Conservation (phyloP, 75 land plant species). For the Adiantum capillusveneris region DNA sequence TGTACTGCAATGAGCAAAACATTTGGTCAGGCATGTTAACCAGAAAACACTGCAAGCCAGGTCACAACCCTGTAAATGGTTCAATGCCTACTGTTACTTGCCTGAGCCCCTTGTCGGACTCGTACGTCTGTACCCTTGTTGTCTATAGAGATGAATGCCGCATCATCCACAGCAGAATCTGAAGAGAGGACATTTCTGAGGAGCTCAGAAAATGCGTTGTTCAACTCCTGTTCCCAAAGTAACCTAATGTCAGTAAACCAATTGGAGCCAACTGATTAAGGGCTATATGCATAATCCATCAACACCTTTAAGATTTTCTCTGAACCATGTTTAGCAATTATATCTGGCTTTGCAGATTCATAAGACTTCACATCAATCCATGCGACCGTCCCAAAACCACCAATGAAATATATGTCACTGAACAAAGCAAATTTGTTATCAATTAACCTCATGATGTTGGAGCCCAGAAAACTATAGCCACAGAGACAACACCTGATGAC, state of each 20-base stretch:
- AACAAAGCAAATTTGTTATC: not conserved
- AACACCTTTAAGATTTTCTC: constrained; percentile 9
- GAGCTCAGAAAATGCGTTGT: not conserved
- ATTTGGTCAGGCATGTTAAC: not conserved
- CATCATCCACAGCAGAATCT: not conserved
- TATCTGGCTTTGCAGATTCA: not conserved
- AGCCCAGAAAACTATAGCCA: no score
- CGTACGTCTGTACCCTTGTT: constrained; percentile 7
- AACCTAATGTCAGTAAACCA: not conserved
- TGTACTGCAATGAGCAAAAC: constrained; percentile 19
- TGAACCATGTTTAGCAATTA: constrained; percentile 3
- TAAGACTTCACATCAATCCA: constrained; percentile 20
- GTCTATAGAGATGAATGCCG: constrained; percentile 2
- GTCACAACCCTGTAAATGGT: not conserved
- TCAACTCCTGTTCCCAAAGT: not conserved
- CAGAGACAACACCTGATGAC: constrained; percentile 1
- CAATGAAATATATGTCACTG: constrained; percentile 25
- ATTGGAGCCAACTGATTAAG: no score
- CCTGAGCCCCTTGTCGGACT: constrained; percentile 9
- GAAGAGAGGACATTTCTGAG: not conserved
- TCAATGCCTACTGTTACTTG: not conserved
- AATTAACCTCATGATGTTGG: no score
- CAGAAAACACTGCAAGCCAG: not conserved
- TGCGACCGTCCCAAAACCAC: constrained; percentile 25
- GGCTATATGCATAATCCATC: not conserved